A percentile compares a stretch with the other conserved stretches of the same genome.
Conservation (phyloP, 257 asterid genomes). For the Ehretia macrophylla region DNA sequence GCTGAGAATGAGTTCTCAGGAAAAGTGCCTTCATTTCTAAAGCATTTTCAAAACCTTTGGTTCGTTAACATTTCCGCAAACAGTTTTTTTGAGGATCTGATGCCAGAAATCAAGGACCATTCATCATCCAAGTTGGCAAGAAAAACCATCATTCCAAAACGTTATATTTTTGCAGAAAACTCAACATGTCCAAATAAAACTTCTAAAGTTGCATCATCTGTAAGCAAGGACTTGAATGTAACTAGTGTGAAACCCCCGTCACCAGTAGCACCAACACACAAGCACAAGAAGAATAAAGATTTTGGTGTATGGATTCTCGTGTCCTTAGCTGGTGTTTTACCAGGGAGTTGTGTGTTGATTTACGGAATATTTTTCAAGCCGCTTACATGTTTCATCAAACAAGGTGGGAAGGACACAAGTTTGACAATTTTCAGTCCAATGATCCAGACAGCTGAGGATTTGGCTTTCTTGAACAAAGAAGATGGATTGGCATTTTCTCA, state of each 20-base stretch:
- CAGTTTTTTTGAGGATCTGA: slow-evolving; percentile 35
- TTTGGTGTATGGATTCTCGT: slow-evolving; percentile 33
- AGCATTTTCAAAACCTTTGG: slow-evolving; percentile 59
- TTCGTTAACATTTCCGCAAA: slow-evolving; percentile 67
- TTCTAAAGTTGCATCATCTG: slow-evolving; percentile 29
- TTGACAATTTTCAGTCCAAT: slow-evolving; percentile 58
- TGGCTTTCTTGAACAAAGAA: slow-evolving; percentile 65
- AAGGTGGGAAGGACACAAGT: slow-evolving; percentile 29
- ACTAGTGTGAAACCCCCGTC: too few species aligned
- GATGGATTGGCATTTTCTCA: slow-evolving; percentile 65
- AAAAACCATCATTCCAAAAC: slow-evolving; percentile 31
- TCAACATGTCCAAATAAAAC: slow-evolving; percentile 13
- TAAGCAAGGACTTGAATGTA: slow-evolving; percentile 18
- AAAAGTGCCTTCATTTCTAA: slow-evolving; percentile 50
- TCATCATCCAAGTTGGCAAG: slow-evolving; percentile 17
- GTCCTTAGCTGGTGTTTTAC: slow-evolving; percentile 43
- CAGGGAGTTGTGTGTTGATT: slow-evolving; percentile 33
- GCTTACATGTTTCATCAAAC: slow-evolving; percentile 22
- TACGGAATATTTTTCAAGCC: slow-evolving; percentile 35
- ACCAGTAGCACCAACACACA: slow-evolving; percentile 1
- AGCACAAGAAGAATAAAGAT: slow-evolving; percentile 21
- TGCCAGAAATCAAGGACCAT: slow-evolving; percentile 26
- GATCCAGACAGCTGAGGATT: slow-evolving; percentile 72
- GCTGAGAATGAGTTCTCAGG: slow-evolving; percentile 68
- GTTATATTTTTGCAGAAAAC: slow-evolving; percentile 41